These are phyloP conservation scores for Colletotrichum aenigma DNA, from an alignment of 2,329 filamentous ascomycete species.

Conservation along the genomic window DNA sequence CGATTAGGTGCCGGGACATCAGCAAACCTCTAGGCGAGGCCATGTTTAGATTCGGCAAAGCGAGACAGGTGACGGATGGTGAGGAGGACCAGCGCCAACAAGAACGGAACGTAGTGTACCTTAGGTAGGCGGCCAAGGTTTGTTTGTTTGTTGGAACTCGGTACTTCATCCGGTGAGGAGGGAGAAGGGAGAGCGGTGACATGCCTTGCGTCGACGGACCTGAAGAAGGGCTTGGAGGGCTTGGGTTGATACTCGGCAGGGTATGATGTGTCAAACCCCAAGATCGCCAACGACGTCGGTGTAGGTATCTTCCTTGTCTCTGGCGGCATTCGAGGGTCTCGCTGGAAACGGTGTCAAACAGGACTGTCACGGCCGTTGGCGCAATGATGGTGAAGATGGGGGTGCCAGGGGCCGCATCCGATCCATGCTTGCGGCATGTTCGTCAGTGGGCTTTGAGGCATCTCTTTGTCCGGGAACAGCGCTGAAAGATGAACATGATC, in stretches of 20 bases:
- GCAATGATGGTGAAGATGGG: not conserved
- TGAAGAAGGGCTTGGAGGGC: not conserved
- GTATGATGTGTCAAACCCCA: not conserved
- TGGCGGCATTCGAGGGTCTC: not conserved
- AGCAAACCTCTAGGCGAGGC: not conserved
- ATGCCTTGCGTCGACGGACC: not conserved
- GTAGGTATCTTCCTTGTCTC: not conserved
- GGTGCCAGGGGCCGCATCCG: not conserved
- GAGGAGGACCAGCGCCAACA: not conserved
- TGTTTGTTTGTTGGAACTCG: not conserved
- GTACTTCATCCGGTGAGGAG: not conserved
- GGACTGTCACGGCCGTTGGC: not conserved
- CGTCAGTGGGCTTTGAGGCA: not conserved
- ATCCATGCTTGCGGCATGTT: not conserved
- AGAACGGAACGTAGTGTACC: not conserved
- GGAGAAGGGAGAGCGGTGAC: not conserved
- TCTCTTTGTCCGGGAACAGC: not conserved
- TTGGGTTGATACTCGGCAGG: not conserved
- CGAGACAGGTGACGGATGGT: slow-evolving; percentile 10
- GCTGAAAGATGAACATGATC: not conserved
- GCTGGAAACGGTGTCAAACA: not conserved
- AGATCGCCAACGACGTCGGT: not conserved
- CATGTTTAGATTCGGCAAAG: not conserved
- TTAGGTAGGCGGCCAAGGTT: not conserved
- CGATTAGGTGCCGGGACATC: slow-evolving; percentile 5